Percentiles rank a stretch among this genome's conserved stretches.
Conservation (phyloP, 768 basidiomycete species). For the Leccinum obscurum region DNA sequence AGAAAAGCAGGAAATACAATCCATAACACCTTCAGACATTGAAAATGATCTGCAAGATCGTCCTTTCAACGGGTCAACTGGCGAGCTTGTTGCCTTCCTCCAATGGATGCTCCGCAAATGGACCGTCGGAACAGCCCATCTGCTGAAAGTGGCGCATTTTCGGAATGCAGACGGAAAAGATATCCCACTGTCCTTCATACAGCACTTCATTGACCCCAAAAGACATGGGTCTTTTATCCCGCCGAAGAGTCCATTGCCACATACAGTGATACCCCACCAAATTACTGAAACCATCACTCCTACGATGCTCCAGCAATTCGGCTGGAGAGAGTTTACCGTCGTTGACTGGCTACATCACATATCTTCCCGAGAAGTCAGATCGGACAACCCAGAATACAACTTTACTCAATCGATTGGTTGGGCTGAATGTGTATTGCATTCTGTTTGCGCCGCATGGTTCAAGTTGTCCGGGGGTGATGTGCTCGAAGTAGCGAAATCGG, state of each 20-base stretch:
- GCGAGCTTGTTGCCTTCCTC: constrained; percentile 10
- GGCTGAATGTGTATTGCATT: constrained; percentile 71
- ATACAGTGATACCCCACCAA: constrained; percentile 42
- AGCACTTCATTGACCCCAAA: constrained; percentile 59
- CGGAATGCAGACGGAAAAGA: constrained; percentile 47
- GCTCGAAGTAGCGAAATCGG: background rate
- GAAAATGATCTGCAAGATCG: background rate
- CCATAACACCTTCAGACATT: background rate
- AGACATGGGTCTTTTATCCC: constrained; percentile 47
- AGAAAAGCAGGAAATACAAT: background rate
- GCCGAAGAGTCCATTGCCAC: too few relatives aligned
- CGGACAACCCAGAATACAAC: constrained; percentile 49
- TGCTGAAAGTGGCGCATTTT: constrained; percentile 38
- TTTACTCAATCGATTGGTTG: constrained; percentile 64
- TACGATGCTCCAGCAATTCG: constrained; percentile 56
- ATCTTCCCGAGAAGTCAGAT: constrained; percentile 42
- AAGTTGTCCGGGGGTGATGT: too few relatives aligned
- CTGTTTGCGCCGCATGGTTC: constrained; percentile 68
- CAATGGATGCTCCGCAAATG: background rate
- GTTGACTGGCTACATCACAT: constrained; percentile 72
- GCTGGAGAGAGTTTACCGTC: constrained; percentile 74
- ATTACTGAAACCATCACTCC: constrained; percentile 61
- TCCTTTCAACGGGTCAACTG: background rate
- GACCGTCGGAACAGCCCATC: background rate
- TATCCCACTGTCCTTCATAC: constrained; percentile 61